Evolutionary conservation across 179 eudicot genomes (phyloP), one percentile per base, ranked within the genome.

Genomic region (Amaranthus tricolor): DNA sequence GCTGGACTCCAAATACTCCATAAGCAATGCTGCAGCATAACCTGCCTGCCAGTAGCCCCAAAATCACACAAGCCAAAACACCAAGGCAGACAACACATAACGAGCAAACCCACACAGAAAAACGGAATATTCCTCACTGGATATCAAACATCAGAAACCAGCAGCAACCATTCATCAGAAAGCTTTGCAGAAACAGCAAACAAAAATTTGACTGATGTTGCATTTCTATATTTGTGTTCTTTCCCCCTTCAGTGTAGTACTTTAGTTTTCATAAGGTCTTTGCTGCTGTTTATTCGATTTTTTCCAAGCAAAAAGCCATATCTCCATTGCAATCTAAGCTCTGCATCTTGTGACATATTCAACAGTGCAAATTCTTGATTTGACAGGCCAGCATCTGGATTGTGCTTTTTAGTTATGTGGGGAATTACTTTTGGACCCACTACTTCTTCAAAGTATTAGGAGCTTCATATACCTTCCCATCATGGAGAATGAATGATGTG

Each of bases 361-460:
- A 71, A 50, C 57, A 65, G 53, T 15, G 50, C 62, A 40, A 80
- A 63, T 79, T 80, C 63, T 76, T 77, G 55, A 48, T 68, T 45
- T 84, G 68, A 71, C 95, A 95, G 99, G 99, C 99, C 74, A 95
- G 89, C 86, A 64, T 95, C 58, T 95, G 99, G 99, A 90, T 87
- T 80, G 69, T 87, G 55, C 83, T 92, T 53, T 94, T 94, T 87
- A 93, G 96, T 74, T 94, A 94, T 70, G 97, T 94, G 63, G 99
- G 99, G 12, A 95, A 95, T 80, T 95, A 95, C 87, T 95, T 95
- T 85, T 95, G 99, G 99, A 95, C 99, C 66, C 99, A 95, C 79
- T 95, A 95, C 79, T 95, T 95, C 82, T 95, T 95, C 91, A 90
- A 84, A 66, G 99, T 95, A 14, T 82, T 95, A 78, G 99, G 99